A percentile compares a stretch with the other conserved stretches of the same genome.
Evolutionary conservation across 1,284 basidiomycete genomes (phyloP).

Genomic region (Pisolithus thermaeus): DNA sequence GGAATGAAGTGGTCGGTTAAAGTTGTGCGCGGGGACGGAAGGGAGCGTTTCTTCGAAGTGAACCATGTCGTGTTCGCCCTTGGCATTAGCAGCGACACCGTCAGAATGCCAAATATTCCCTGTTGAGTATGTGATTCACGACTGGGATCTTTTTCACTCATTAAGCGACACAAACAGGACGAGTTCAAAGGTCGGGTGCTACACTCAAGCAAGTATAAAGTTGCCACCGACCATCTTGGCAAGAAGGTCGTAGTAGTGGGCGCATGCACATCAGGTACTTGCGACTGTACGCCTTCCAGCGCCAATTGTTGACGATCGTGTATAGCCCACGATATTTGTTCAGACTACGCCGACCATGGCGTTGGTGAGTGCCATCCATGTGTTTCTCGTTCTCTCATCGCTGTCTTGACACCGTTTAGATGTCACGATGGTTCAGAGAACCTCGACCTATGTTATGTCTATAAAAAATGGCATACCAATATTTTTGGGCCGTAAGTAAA

Average conservation of each 20-base stretch:
- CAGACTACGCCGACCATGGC: constrained; percentile 25
- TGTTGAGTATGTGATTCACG: no score
- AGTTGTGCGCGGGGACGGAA: constrained; percentile 24
- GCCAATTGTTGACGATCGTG: not conserved
- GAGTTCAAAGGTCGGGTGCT: constrained; percentile 46
- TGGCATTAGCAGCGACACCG: no score
- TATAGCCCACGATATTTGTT: constrained; percentile 26
- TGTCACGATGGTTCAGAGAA: constrained; percentile 60
- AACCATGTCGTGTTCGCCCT: constrained; percentile 36
- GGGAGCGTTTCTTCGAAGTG: constrained; percentile 25
- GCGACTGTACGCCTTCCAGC: not conserved
- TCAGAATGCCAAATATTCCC: constrained; percentile 19
- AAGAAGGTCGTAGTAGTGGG: constrained; percentile 58
- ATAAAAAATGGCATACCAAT: constrained; percentile 41
- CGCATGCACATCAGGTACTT: constrained; percentile 46
- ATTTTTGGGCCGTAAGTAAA: constrained; percentile 25
- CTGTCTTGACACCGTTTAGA: constrained; percentile 25
- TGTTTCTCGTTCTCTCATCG: not conserved
- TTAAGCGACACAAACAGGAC: constrained; percentile 27
- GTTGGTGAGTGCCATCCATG: constrained; percentile 14
- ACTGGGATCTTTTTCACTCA: no score
- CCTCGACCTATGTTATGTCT: constrained; percentile 54
- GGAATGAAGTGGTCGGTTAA: constrained; percentile 34
- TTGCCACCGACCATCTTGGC: constrained; percentile 41
- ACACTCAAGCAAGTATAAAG: constrained; percentile 47